A percentile compares a stretch with the other conserved stretches of the same genome.
These are phyloP conservation scores for Neofusicoccum laricinum DNA, from an alignment of 2,329 filamentous ascomycete species.

Conservation along the genomic window DNA sequence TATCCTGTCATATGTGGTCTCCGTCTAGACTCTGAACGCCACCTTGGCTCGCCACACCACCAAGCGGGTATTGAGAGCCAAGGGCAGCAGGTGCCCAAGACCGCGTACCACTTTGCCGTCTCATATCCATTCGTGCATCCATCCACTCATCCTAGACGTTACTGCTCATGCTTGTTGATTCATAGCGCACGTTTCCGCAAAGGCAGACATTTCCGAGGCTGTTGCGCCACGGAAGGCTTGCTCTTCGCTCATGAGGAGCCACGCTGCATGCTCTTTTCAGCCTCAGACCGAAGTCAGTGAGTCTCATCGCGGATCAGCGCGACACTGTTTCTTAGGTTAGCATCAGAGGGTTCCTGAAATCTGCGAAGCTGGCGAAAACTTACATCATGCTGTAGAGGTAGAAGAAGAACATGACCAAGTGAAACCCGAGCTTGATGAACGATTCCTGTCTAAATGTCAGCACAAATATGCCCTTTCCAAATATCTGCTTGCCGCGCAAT, in stretches of 20 bases:
- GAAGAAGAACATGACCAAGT: conserved; percentile 99
- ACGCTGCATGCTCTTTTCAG: conserved; percentile 37
- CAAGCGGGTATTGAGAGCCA: background rate
- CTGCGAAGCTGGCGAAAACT: background rate
- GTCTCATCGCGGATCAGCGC: conserved; percentile 94
- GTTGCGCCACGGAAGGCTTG: background rate
- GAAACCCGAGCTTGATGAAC: conserved; percentile 98
- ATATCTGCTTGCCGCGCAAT: background rate
- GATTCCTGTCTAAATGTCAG: conserved; percentile 66
- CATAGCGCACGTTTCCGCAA: conserved; percentile 6
- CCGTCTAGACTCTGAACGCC: background rate
- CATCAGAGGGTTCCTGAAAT: background rate
- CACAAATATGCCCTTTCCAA: background rate
- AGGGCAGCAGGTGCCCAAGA: background rate
- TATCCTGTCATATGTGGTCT: background rate
- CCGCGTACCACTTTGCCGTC: background rate
- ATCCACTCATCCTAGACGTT: conserved; percentile 10
- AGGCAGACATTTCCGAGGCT: background rate
- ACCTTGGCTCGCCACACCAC: background rate
- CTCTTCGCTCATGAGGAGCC: conserved; percentile 1
- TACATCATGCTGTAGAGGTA: conserved; percentile 96
- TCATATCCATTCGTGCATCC: conserved; percentile 4
- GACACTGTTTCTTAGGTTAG: conserved; percentile 47
- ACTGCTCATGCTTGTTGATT: conserved; percentile 6
- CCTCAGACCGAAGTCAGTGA: conserved; percentile 55